A percentile compares a stretch with the other conserved stretches of the same genome.
These are phyloP conservation scores for Hirsutella thompsonii DNA, from an alignment of 2,329 filamentous ascomycete genomes.

Conservation along the genomic window DNA sequence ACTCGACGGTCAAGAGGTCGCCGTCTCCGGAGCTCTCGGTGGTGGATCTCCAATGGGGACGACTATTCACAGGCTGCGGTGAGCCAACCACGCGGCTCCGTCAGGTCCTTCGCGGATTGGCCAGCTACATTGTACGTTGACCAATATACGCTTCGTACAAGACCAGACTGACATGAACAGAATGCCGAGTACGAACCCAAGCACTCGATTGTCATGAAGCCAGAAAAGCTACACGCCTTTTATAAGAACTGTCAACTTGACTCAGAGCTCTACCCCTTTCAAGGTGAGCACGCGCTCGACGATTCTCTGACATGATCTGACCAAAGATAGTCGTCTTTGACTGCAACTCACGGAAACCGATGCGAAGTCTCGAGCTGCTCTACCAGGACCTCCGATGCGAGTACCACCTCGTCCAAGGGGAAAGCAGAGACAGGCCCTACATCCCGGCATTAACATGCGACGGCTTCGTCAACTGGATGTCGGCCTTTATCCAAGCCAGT, in stretches of 20 bases:
- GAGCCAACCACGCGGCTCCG: slow-evolving; percentile 54
- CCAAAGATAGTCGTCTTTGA: slow-evolving; percentile 36
- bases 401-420: slow-evolving; percentile 50
- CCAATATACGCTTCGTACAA: not conserved
- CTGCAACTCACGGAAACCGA: slow-evolving; percentile 13
- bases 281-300: slow-evolving; percentile 32
- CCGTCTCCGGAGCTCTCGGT: slow-evolving; percentile 17
- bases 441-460: slow-evolving; percentile 52
- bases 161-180: slow-evolving; percentile 7
- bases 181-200: slow-evolving; percentile 17
- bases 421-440: slow-evolving; percentile 36
- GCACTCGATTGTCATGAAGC: slow-evolving; percentile 51
- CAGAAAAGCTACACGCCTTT: slow-evolving; percentile 61
- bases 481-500: slow-evolving; percentile 58
- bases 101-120: slow-evolving; percentile 61
- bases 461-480: slow-evolving; percentile 64
- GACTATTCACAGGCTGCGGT: slow-evolving; percentile 56
- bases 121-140: slow-evolving; percentile 52
- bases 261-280: slow-evolving; percentile 56
- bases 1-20: slow-evolving; percentile 3
- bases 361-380: slow-evolving; percentile 27
- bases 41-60: slow-evolving; percentile 64
- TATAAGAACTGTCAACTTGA: slow-evolving; percentile 55
- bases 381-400: slow-evolving; percentile 42
- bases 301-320: slow-evolving; percentile 6